A percentile compares a stretch with the other conserved stretches of the same genome.
These are phyloP conservation scores for Diaporthe vexans DNA, from an alignment of 2,329 filamentous ascomycete species.

Conservation along the genomic window DNA sequence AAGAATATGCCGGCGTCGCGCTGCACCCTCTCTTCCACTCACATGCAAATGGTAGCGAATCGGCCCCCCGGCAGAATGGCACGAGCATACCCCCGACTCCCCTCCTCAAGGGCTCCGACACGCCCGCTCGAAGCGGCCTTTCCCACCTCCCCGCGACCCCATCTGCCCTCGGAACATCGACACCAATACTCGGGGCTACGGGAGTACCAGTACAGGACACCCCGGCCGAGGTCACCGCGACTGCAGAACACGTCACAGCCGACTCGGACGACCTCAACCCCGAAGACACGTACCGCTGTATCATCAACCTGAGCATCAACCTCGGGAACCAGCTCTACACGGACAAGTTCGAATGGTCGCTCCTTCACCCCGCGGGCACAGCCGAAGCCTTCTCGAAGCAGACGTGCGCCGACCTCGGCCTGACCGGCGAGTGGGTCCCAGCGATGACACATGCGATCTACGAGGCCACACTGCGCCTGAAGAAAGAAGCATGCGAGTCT, in stretches of 20 bases:
- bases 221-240: slow-evolving; percentile 72
- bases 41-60: slow-evolving; percentile 47
- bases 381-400: slow-evolving; percentile 93
- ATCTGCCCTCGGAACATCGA: slow-evolving; percentile 42
- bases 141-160: slow-evolving; percentile 63
- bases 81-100: slow-evolving; percentile 46
- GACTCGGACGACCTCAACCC: slow-evolving; percentile 85
- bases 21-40: slow-evolving; percentile 92
- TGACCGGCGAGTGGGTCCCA: slow-evolving; percentile 93
- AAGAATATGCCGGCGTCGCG: slow-evolving; percentile 95
- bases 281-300: slow-evolving; percentile 94
- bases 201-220: slow-evolving; percentile 17
- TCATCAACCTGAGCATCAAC: slow-evolving; percentile 92
- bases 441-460: slow-evolving; percentile 97
- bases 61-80: slow-evolving; percentile 30
- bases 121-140: slow-evolving; percentile 66
- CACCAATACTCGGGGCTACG: slow-evolving; percentile 32
- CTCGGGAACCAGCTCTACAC: slow-evolving; percentile 92
- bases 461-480: slow-evolving; percentile 90
- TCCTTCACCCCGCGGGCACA: slow-evolving; percentile 90
- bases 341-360: slow-evolving; percentile 98
- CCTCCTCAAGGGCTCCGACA: slow-evolving; percentile 55
- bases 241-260: slow-evolving; percentile 73
- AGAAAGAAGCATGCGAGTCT: slow-evolving; percentile 96
- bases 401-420: slow-evolving; percentile 91